Percentiles rank a stretch among this genome's conserved stretches.
phyloP scores from a whole-genome alignment of 345 rosid genomes.

The Brassica juncea region DNA sequence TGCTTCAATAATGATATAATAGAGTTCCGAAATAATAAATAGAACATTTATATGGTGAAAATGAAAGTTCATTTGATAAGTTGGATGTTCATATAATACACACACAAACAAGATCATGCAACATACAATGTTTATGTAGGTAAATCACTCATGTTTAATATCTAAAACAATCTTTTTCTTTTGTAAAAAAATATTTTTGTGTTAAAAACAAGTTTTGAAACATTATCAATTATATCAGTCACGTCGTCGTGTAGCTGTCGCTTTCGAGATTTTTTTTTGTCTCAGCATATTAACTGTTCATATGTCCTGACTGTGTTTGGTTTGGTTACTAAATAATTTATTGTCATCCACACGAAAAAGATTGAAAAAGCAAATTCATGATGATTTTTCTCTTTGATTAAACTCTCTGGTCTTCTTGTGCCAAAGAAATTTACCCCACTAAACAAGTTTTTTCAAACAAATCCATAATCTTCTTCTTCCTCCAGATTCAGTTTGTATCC shows the following conservation, averaged over 20 bases:
- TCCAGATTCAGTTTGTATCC: constrained; percentile 8
- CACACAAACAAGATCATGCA: too few species aligned
- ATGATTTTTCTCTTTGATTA: constrained; percentile 29
- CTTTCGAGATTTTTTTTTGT: background rate
- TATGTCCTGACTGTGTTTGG: constrained; percentile 1
- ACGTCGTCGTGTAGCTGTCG: background rate
- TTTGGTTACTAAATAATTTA: constrained; percentile 23
- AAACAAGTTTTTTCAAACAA: constrained; percentile 3
- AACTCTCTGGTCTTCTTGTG: background rate
- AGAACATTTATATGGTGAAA: background rate
- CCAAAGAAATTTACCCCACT: constrained; percentile 7
- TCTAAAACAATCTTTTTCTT: too few species aligned
- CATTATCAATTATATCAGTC: background rate
- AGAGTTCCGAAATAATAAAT: background rate
- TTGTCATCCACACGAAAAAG: constrained; percentile 32
- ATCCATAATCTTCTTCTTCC: background rate
- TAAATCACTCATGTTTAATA: too few species aligned
- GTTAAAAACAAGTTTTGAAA: too few species aligned
- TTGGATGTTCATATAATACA: too few species aligned
- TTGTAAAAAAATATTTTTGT: too few species aligned
- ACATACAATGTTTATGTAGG: too few species aligned
- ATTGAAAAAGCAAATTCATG: constrained; percentile 8
- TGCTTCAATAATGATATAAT: too few species aligned
- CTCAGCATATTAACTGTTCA: constrained; percentile 26
- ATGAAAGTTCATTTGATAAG: background rate